Evolutionary conservation across 192 early-diverging fungal species (phyloP), one percentile per base, ranked within the genome.

Genomic region (Umbelopsis vinacea): DNA sequence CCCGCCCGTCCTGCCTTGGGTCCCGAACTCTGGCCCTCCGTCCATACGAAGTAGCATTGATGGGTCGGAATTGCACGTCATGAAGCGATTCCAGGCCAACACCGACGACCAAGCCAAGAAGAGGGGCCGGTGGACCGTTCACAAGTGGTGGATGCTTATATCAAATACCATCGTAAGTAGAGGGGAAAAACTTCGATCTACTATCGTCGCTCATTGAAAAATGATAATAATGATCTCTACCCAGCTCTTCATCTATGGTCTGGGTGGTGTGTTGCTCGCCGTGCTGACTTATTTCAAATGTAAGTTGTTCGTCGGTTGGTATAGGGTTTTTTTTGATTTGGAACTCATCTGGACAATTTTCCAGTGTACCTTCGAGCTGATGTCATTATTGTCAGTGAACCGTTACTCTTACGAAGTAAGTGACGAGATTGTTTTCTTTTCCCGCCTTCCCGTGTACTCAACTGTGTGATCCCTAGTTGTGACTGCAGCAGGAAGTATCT

Each of bases 81-180:
- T 81, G 19, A 81, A 81, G 17, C 45, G 75, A 29, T 77, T 55
- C 52, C 23, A 45, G 1, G 12, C 50, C 8, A 68, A 70, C 22
- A 35, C 22, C 35, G 67, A 48, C 57, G 33, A 63, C 0, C 57
- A 63, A 23, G 15, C 48, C 69, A 70, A 50, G 69, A 72, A 72
- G 55, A 35, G 40, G 55, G 24, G 15, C 9, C 70, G 79, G 35
- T 86, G 85, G 85, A 86, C 85, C 0, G 37, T 66, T 11, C 83
- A 83, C 38, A 86, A 86, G 24, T 71, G 76, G 66, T 70, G 79
- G 48, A 50, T 86, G 10, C 75, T 86, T 6, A 21, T 83, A 24
- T 70, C 85, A 4, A 86, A 86, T 46, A 84, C 79, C 11, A 21
- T 84, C 23, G 82, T 85, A 80, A 72, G 77, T 9, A 47, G 29